Conservation (phyloP, 1,284 basidiomycete species). For the Mycosarcoma mackinlayi region DNA sequence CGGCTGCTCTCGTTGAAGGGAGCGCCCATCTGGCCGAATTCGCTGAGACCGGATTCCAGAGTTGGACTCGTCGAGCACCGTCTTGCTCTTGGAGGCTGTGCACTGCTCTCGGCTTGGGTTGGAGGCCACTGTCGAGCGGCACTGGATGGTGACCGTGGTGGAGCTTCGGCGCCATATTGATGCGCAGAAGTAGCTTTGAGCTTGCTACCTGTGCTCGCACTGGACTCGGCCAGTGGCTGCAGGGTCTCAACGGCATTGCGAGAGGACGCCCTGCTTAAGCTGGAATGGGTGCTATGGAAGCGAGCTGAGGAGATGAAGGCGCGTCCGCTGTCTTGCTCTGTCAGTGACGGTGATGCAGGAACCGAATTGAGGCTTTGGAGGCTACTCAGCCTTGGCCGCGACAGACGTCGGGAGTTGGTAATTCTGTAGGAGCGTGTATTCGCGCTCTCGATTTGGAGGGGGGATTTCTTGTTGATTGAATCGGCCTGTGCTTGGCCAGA, state of each 20-base stretch:
- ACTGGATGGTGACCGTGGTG: slow-evolving; percentile 4
- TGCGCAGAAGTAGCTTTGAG: neutral
- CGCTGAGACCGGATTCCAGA: slow-evolving; percentile 36
- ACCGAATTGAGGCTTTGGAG: slow-evolving; percentile 47
- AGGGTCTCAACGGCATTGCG: slow-evolving; percentile 42
- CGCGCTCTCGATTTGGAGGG: neutral
- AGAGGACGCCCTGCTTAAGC: slow-evolving; percentile 23
- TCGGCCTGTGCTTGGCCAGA: neutral
- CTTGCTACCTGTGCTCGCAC: slow-evolving; percentile 6
- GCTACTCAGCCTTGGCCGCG: slow-evolving; percentile 34
- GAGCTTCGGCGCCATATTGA: neutral
- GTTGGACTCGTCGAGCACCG: slow-evolving; percentile 23
- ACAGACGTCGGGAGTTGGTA: slow-evolving; percentile 15
- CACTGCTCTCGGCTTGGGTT: slow-evolving; percentile 4
- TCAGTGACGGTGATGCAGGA: slow-evolving; percentile 41
- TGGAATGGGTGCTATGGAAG: slow-evolving; percentile 25
- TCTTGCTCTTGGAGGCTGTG: slow-evolving; percentile 5
- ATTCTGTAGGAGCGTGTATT: slow-evolving; percentile 9
- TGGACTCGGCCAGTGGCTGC: slow-evolving; percentile 43
- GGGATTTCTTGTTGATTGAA: neutral
- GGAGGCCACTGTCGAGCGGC: slow-evolving; percentile 7
- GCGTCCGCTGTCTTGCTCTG: slow-evolving; percentile 38
- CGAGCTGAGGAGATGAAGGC: slow-evolving; percentile 29
- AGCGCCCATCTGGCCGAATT: slow-evolving; percentile 47
- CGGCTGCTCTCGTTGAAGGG: slow-evolving; percentile 21